Percentiles rank a stretch among this genome's conserved stretches.
These are phyloP conservation scores for Climacium dendroides DNA, from an alignment of 225 moss, liverwort and hornwort genomes.

Conservation along the genomic window DNA sequence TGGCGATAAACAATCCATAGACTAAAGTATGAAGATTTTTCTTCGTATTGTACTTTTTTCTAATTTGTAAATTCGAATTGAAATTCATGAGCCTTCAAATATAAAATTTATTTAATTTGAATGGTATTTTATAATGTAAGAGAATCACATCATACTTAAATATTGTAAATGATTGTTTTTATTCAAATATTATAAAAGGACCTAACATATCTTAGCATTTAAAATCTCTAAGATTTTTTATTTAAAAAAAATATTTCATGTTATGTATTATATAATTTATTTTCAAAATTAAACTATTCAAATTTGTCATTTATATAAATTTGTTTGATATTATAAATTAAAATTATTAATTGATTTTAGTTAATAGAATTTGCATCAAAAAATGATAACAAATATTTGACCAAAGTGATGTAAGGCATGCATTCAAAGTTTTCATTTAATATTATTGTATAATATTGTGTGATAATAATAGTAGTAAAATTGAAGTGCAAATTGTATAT, in stretches of 20 bases:
- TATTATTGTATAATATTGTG: background rate
- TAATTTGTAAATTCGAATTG: background rate
- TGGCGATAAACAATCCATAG: background rate
- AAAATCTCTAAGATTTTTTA: too few relatives aligned
- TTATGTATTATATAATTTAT: background rate
- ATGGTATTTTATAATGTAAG: background rate
- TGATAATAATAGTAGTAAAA: background rate
- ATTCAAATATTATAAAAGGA: background rate
- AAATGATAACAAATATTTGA: too few relatives aligned
- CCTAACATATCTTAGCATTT: background rate
- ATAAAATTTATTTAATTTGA: too few relatives aligned
- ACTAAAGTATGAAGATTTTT: too few relatives aligned
- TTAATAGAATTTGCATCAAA: background rate
- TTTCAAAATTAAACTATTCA: too few relatives aligned
- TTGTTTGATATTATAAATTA: too few relatives aligned
- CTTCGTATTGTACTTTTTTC: background rate
- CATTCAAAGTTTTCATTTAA: background rate
- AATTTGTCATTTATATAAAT: background rate
- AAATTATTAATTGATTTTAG: rapidly evolving
- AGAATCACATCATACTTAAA: background rate
- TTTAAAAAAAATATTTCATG: background rate
- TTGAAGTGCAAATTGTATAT: background rate
- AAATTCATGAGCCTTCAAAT: too few relatives aligned
- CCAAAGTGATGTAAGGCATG: background rate
- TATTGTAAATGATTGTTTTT: background rate